Evolutionary conservation across 2,329 filamentous ascomycete genomes (phyloP).

Genomic region (Drechslerella stenobrocha): DNA sequence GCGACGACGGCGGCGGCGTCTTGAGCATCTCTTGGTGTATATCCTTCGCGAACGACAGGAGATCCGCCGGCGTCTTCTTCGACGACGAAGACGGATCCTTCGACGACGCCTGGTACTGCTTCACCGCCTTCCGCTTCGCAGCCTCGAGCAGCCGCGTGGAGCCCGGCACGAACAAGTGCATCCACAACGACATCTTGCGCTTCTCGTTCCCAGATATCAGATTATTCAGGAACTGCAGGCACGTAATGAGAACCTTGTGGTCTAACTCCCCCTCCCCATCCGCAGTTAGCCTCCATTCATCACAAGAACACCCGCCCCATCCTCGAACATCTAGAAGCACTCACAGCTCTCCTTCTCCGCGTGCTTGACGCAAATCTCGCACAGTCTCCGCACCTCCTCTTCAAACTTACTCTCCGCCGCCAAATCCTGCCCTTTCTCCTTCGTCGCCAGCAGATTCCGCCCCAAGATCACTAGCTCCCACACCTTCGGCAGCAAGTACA

Average conservation of each 20-base stretch:
- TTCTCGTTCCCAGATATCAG: constrained; percentile 53
- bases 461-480: constrained; percentile 52
- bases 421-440: constrained; percentile 53
- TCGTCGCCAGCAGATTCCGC: constrained; percentile 52
- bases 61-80: constrained; percentile 5
- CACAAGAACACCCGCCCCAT: not conserved
- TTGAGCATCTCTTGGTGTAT: constrained; percentile 25
- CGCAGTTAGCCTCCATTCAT: constrained; percentile 6
- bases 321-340: not conserved
- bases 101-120: constrained; percentile 28
- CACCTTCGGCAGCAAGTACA: constrained; percentile 52
- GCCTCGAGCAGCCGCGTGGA: constrained; percentile 46
- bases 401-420: constrained; percentile 53
- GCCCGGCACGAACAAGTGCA: constrained; percentile 52
- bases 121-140: constrained; percentile 43
- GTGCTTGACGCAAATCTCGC: constrained; percentile 53
- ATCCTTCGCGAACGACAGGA: constrained; percentile 19
- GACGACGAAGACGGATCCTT: constrained; percentile 1
- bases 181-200: constrained; percentile 53
- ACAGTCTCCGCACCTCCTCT: constrained; percentile 52
- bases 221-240: constrained; percentile 53
- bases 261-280: constrained; percentile 30
- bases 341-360: constrained; percentile 48
- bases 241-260: constrained; percentile 53
- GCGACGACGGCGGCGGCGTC: constrained; percentile 11